Evolutionary conservation across 768 basidiomycete species (phyloP).

Genomic region (Amylocystis lapponica): DNA sequence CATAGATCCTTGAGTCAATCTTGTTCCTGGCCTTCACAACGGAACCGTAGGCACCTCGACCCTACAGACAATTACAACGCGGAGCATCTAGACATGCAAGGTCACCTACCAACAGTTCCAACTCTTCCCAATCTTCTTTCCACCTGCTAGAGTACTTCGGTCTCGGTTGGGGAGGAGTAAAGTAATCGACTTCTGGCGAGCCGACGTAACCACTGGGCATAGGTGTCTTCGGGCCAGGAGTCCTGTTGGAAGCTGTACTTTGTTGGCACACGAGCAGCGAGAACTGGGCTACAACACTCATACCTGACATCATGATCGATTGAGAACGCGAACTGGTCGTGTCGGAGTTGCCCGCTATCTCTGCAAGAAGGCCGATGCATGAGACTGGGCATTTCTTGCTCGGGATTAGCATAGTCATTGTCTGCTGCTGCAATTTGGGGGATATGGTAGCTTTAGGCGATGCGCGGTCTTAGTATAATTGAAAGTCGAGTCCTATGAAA

Average conservation of each 20-base stretch:
- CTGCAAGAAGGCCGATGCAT: conserved; percentile 52
- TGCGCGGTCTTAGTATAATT: too few species aligned
- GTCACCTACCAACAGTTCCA: conserved; percentile 64
- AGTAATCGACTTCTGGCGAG: conserved; percentile 68
- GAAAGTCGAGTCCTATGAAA: too few species aligned
- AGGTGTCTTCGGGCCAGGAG: conserved; percentile 43
- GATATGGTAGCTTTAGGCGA: conserved; percentile 44
- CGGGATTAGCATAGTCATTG: conserved; percentile 52
- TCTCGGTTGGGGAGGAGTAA: conserved; percentile 33
- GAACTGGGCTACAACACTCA: background rate
- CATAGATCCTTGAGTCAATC: conserved; percentile 81
- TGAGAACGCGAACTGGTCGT: conserved; percentile 12
- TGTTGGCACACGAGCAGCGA: background rate
- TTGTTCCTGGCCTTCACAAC: conserved; percentile 91
- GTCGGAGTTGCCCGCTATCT: conserved; percentile 37
- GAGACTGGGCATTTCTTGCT: conserved; percentile 52
- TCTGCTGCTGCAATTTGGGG: conserved; percentile 43
- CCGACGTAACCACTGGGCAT: conserved; percentile 34
- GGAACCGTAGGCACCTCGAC: conserved; percentile 88
- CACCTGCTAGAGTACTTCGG: conserved; percentile 68
- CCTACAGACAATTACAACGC: conserved; percentile 36
- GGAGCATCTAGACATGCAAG: background rate
- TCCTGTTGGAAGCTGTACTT: background rate
- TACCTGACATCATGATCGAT: conserved; percentile 25
- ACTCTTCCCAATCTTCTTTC: conserved; percentile 92